Evolutionary conservation across 192 early-diverging fungal genomes (phyloP).

Genomic region (Backusella tuberculispora): DNA sequence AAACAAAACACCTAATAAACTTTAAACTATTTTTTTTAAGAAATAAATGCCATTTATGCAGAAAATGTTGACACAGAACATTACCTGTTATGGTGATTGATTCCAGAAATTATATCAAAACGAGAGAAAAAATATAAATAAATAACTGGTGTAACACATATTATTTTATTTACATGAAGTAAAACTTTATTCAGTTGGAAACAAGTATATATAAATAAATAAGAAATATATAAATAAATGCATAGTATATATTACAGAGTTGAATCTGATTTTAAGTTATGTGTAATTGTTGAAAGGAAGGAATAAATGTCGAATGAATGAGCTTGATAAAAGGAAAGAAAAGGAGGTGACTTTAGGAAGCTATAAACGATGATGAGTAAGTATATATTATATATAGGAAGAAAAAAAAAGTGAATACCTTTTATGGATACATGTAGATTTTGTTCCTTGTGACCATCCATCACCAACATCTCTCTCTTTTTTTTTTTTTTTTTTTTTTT

Average conservation of each 20-base stretch:
- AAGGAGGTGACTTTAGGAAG: too few species aligned
- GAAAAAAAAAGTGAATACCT: not conserved
- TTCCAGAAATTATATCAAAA: not conserved
- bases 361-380: not conserved
- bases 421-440: not conserved
- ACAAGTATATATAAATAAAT: too few species aligned
- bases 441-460: not conserved
- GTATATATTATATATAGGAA: not conserved
- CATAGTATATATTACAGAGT: too few species aligned
- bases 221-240: too few species aligned
- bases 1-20: not conserved
- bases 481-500: not conserved
- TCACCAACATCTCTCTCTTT: not conserved
- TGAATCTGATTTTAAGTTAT: too few species aligned
- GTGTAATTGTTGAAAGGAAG: too few species aligned
- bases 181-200: too few species aligned
- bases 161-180: too few species aligned
- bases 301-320: too few species aligned
- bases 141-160: too few species aligned
- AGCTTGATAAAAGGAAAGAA: too few species aligned
- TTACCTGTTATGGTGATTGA: constrained; percentile 2
- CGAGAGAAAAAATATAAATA: too few species aligned
- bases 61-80: not conserved
- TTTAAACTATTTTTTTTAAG: not conserved
- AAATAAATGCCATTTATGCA: constrained; percentile 10